Conservation (phyloP, 2,329 filamentous ascomycete genomes). For the Podosphaera fusca region DNA sequence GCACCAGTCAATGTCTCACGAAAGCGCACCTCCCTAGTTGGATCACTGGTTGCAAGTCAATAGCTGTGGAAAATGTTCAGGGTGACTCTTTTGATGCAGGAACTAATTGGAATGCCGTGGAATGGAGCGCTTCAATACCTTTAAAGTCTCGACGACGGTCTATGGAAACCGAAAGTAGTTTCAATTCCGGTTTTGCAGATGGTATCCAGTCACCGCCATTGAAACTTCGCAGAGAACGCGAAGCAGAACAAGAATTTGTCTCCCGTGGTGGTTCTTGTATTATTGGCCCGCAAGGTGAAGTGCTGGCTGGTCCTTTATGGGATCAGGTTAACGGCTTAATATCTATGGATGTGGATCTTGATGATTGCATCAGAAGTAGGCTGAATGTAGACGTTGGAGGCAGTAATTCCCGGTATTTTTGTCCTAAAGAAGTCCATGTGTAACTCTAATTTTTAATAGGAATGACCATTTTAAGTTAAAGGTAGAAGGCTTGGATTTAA, state of each 20-base stretch:
- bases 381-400: constrained; percentile 69
- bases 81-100: background rate
- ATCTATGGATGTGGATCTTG: constrained; percentile 58
- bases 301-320: constrained; percentile 64
- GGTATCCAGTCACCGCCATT: background rate
- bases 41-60: constrained; percentile 20
- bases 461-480: constrained; percentile 39
- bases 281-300: constrained; percentile 54
- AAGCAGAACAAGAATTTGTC: constrained; percentile 15
- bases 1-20: constrained; percentile 60
- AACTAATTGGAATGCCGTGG: constrained; percentile 1
- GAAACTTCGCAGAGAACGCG: constrained; percentile 3
- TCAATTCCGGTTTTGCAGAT: constrained; percentile 25
- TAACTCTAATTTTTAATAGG: constrained; percentile 14
- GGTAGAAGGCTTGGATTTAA: constrained; percentile 33
- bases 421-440: background rate
- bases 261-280: constrained; percentile 67
- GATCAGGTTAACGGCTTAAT: constrained; percentile 45
- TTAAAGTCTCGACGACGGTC: constrained; percentile 5
- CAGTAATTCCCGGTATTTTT: constrained; percentile 52
- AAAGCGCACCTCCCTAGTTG: constrained; percentile 32
- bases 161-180: constrained; percentile 21
- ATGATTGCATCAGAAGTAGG: constrained; percentile 63
- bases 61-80: background rate
- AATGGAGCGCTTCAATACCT: background rate